Evolutionary conservation across 371 early-diverging fungal genomes (phyloP), one percentile per base, ranked within the genome.

Genomic region (Mortierella sp.): DNA sequence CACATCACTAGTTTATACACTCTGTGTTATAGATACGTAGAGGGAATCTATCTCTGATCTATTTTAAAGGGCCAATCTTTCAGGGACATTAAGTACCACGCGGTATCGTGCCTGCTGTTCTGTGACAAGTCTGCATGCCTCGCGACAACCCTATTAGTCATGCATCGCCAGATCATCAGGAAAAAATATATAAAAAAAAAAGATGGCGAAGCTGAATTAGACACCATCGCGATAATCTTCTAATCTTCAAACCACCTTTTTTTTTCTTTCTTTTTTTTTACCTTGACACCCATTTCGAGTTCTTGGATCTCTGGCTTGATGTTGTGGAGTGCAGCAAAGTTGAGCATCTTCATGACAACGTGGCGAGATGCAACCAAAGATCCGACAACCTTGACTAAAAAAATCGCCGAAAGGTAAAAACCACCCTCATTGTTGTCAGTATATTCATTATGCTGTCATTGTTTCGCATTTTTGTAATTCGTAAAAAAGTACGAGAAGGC

Each of bases 221-320:
- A 5, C 6, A 35, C 35, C 3, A 8, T 35, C 35, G 35, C 6
- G 35, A 35, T 35, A 35, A 35, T 35, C 35, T 35, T 4, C 30
- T 30, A 30, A 30, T 30, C n/a, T n/a, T n/a, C n/a, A 30, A 30
- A 4, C 30, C 30, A 30, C 30, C 30, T 30, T 4, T 30, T 9
- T 47, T 28, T 30, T 57, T 45, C 14, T 30, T 67, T 32, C 26
- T 26, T 47, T 70, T 37, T n/a, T 14, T 51, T 64, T 75, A 77
- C 77, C 77, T 68, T 68, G 47, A 58, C 49, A 28, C 61, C 62
- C 78, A 77, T 77, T 22, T 72, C 78, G 28, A 69, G 43, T 49
- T 89, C 89, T 57, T 89, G 84, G 70, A 88, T 84, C 66, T 74
- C 73, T 8, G 89, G 85, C 30, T 78, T 85, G 64, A 89, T 89